Evolutionary conservation across 225 moss, liverwort and hornwort species (phyloP).

Genomic region (Rhytidiadelphus loreus): DNA sequence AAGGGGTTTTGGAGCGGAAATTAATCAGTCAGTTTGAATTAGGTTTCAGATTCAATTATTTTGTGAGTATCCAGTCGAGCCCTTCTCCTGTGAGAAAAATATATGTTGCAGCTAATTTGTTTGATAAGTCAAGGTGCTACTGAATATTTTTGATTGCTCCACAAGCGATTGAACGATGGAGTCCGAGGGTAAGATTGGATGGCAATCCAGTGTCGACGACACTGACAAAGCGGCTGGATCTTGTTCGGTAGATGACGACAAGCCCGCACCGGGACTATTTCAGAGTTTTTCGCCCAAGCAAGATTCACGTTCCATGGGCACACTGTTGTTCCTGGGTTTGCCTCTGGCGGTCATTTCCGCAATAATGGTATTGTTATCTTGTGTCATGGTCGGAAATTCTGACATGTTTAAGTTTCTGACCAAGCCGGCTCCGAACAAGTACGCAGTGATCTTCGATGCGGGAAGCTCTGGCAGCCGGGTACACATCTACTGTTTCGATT

Average conservation of each 20-base stretch:
- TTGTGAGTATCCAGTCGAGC: not conserved
- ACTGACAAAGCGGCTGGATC: not conserved
- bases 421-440: not conserved
- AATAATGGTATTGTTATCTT: constrained; percentile 1
- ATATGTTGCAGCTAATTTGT: not conserved
- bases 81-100: not conserved
- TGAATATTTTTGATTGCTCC: not conserved
- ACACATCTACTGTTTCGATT: constrained; percentile 26
- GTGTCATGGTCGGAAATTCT: not conserved
- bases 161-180: not conserved
- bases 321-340: constrained; percentile 5
- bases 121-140: not conserved
- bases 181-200: not conserved
- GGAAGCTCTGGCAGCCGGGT: constrained; percentile 39
- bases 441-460: constrained; percentile 33
- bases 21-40: not conserved
- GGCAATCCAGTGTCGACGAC: not conserved
- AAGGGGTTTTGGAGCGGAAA: not conserved
- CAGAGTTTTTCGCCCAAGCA: not conserved
- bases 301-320: constrained; percentile 3
- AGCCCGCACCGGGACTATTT: not conserved
- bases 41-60: not conserved
- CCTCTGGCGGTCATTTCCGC: constrained; percentile 11
- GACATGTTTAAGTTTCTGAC: not conserved
- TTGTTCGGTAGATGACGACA: not conserved